Base-by-base conservation (phyloP, 1,139 yeast species). In the Saccharomyces hybrid region DNA sequence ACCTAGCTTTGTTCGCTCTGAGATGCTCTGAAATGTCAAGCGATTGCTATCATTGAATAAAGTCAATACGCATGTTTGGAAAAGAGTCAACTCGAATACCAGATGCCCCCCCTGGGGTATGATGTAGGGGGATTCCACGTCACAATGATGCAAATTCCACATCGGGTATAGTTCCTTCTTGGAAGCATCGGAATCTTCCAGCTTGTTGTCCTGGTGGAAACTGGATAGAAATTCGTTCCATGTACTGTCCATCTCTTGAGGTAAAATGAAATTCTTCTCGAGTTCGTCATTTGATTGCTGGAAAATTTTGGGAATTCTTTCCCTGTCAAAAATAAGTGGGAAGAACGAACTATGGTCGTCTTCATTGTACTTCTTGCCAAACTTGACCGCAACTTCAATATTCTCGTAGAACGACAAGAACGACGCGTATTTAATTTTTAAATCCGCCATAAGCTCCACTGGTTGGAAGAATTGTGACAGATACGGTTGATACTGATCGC, bases 81-180 rank as follows among this genome's bases (percentile, higher is more conserved):
- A 57, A 16, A 67, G 46, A 0, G 65, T 65, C 14, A 68, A 50
- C 41, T 65, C 65, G 14, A 68, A 55, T 5, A 48, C 47, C 16
- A 67, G 51, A 2, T 41, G 16, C 4, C 51, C 41, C 2, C 59
- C 60, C 28, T 56, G 51, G 1, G 54, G 52, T 16, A 61, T 29
- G 8, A 7, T 48, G 51, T 55, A 66, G 1, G 61, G 64, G 4
- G 69, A 58, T 26, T 55, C 54, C 3, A 68, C 63, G 42, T 67
- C 70, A 51, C 69, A 61, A 51, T 63, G 65, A 41, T 68, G 71
- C 9, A 66, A 54, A 23, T 58, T 47, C 48, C 61, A 62, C 42
- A 59, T 58, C 23, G 61, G 61, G 3, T 48, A 53, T n/a, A 61
- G 51, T 9, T 52, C 54, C 46, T 63, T 63, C 25, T 47, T 28